phyloP scores from a whole-genome alignment of 768 basidiomycete genomes.

The Amanita inopinata region DNA sequence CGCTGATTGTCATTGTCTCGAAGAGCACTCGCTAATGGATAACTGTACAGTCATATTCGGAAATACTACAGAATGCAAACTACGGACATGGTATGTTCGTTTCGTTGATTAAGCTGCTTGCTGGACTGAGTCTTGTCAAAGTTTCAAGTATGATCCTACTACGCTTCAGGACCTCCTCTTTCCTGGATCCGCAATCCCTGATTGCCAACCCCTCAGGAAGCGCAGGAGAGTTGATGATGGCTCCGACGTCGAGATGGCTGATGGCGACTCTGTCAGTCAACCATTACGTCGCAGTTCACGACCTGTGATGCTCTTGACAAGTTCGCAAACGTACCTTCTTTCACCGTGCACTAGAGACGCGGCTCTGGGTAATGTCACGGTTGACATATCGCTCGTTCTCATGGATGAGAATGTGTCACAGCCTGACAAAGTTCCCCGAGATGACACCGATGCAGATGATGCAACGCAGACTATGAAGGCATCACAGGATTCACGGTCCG shows the following conservation, averaged over 20 bases:
- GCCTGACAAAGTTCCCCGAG: background rate
- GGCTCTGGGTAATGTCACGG: background rate
- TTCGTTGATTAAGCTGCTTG: slow-evolving; percentile 5
- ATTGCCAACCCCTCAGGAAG: slow-evolving; percentile 24
- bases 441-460: background rate
- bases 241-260: slow-evolving; percentile 5
- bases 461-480: too few relatives aligned
- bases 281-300: background rate
- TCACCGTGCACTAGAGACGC: background rate
- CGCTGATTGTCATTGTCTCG: slow-evolving; percentile 4
- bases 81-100: slow-evolving; percentile 34
- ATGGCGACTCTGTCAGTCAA: background rate
- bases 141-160: slow-evolving; percentile 44
- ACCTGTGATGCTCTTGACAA: slow-evolving; percentile 4
- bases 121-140: slow-evolving; percentile 14
- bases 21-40: slow-evolving; percentile 33
- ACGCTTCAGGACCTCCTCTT: slow-evolving; percentile 36
- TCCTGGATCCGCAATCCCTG: slow-evolving; percentile 18
- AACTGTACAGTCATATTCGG: slow-evolving; percentile 42
- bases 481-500: too few relatives aligned
- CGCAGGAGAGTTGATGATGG: slow-evolving; percentile 18
- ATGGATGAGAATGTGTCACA: background rate
- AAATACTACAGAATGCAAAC: slow-evolving; percentile 24
- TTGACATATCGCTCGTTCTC: slow-evolving; percentile 1
- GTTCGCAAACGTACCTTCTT: background rate